phyloP scores from a whole-genome alignment of 768 basidiomycete species.

The Russula olivacea region DNA sequence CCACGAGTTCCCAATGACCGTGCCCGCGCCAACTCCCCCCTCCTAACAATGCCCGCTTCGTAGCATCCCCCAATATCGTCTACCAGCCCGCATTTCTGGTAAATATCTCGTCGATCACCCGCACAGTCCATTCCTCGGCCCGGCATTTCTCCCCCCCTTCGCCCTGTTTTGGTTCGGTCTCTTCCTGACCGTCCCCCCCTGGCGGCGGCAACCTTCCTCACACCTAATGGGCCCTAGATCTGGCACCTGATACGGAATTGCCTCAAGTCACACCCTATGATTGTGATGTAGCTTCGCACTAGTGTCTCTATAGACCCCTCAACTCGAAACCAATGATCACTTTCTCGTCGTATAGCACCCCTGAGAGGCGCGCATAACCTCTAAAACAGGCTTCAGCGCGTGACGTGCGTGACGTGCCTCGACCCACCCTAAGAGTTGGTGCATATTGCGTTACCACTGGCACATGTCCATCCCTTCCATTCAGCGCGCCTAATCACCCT shows the following conservation, averaged over 20 bases:
- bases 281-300: neutral
- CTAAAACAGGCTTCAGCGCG: neutral
- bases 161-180: neutral
- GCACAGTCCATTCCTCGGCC: neutral
- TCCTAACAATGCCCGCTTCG: neutral
- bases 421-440: neutral
- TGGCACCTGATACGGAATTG: slow-evolving; percentile 11
- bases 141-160: neutral
- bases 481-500: neutral
- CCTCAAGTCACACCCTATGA: neutral
- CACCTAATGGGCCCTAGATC: slow-evolving; percentile 10
- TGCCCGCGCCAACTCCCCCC: neutral
- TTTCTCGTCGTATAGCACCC: neutral
- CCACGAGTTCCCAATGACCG: slow-evolving; percentile 5
- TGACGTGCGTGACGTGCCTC: neutral
- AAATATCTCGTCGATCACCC: slow-evolving; percentile 13
- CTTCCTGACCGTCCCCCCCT: slow-evolving; percentile 13
- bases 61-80: neutral
- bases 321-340: neutral
- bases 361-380: neutral
- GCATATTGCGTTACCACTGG: neutral
- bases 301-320: neutral
- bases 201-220: slow-evolving; percentile 6
- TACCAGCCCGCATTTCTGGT: neutral
- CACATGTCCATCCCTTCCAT: slow-evolving; percentile 2